Evolutionary conservation across 1,284 basidiomycete species (phyloP).

Genomic region (Termitomyces sp.): DNA sequence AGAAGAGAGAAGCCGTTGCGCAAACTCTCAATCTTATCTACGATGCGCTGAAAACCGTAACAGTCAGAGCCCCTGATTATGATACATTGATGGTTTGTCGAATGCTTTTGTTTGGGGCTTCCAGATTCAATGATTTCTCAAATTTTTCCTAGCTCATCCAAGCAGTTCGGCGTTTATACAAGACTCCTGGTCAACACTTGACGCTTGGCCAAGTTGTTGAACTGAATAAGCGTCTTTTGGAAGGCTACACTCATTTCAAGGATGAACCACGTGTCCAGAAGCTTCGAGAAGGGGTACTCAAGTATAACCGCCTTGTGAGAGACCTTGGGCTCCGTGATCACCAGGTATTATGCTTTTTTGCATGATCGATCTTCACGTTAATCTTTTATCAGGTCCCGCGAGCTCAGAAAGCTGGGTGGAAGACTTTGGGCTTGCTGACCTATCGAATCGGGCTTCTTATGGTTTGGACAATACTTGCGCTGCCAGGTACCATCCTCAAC

Average conservation of each 20-base stretch:
- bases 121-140: background rate
- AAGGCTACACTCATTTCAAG: conserved; percentile 92
- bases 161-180: conserved; percentile 92
- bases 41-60: conserved; percentile 96
- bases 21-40: conserved; percentile 92
- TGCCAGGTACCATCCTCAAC: conserved; percentile 95
- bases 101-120: background rate
- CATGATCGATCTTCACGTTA: conserved; percentile 2
- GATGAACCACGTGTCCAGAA: conserved; percentile 89
- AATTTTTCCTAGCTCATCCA: conserved; percentile 71
- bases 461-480: conserved; percentile 83
- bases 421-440: conserved; percentile 79
- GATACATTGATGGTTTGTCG: conserved; percentile 89
- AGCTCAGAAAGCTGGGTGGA: conserved; percentile 84
- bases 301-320: conserved; percentile 88
- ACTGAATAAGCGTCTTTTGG: conserved; percentile 90
- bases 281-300: conserved; percentile 80
- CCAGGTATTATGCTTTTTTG: conserved; percentile 54
- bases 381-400: conserved; percentile 55
- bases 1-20: conserved; percentile 88
- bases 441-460: conserved; percentile 82
- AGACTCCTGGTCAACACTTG: conserved; percentile 90
- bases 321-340: conserved; percentile 98
- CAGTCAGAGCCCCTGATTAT: conserved; percentile 93
- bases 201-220: conserved; percentile 97